Evolutionary conservation across 2,329 filamentous ascomycete species (phyloP).

Genomic region (Pseudogymnoascus sp.): DNA sequence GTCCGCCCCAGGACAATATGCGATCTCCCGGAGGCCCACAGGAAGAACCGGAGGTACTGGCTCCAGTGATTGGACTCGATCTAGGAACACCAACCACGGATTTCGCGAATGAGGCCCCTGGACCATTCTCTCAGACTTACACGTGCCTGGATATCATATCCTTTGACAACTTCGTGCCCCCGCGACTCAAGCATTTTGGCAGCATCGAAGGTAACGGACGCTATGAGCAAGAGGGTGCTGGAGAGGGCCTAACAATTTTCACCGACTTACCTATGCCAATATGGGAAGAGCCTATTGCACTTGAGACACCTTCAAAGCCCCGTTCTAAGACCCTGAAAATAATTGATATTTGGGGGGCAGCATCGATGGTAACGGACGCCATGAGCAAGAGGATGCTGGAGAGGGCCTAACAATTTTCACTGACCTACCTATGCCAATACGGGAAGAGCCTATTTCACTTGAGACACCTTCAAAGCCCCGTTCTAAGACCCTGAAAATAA

Average conservation of each 20-base stretch:
- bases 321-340: background rate
- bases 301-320: background rate
- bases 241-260: background rate
- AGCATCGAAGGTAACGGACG: background rate
- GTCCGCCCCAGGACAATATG: conserved; percentile 1
- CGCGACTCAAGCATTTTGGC: background rate
- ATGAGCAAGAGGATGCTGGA: background rate
- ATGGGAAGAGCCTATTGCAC: background rate
- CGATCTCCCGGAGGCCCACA: background rate
- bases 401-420: background rate
- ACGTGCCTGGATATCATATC: background rate
- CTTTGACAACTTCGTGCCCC: background rate
- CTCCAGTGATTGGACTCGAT: background rate
- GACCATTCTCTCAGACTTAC: background rate
- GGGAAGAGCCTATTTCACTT: background rate
- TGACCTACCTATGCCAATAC: background rate
- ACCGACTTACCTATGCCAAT: background rate
- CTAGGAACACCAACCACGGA: no score
- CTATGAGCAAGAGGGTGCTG: background rate
- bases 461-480: background rate
- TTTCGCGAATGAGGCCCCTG: background rate
- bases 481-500: background rate
- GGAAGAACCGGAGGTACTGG: background rate
- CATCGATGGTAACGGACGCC: background rate
- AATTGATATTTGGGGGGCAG: conserved; percentile 3